phyloP scores from a whole-genome alignment of 495 filamentous ascomycete genomes.

The Trichoderma virens region DNA sequence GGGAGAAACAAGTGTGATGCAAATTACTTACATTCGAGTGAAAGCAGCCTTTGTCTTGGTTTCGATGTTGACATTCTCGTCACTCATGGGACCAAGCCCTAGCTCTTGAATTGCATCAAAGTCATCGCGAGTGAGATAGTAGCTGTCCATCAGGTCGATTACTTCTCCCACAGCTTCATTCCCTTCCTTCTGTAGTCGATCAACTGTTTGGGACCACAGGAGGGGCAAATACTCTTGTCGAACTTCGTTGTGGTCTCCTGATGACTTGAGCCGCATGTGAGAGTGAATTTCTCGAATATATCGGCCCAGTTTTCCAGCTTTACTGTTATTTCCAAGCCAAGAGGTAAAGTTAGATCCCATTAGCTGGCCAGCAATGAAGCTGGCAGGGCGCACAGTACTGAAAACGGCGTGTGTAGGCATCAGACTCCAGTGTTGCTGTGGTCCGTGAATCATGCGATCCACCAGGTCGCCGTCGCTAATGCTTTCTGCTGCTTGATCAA shows the following conservation, averaged over 20 bases:
- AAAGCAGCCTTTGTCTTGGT: conserved; percentile 81
- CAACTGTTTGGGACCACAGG: conserved; percentile 76
- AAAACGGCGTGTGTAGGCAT: conserved; percentile 98
- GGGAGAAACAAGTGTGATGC: neutral
- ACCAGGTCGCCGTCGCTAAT: conserved; percentile 97
- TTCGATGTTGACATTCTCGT: conserved; percentile 67
- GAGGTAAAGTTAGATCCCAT: conserved; percentile 59
- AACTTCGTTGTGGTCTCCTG: conserved; percentile 90
- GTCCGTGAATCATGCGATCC: conserved; percentile 95
- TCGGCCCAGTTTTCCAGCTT: conserved; percentile 74
- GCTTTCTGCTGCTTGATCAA: conserved; percentile 81
- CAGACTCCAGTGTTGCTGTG: conserved; percentile 94
- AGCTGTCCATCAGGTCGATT: conserved; percentile 92
- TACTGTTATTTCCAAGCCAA: conserved; percentile 95
- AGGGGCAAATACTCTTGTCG: conserved; percentile 88
- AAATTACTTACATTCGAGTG: conserved; percentile 60
- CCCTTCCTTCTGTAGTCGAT: conserved; percentile 60
- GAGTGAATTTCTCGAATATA: conserved; percentile 91
- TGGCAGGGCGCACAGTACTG: conserved; percentile 88
- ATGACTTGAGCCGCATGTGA: conserved; percentile 87
- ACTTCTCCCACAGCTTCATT: conserved; percentile 63
- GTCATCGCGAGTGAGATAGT: conserved; percentile 93
- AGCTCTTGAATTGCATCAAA: conserved; percentile 89
- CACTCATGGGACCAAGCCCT: conserved; percentile 74
- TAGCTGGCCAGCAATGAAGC: conserved; percentile 74